These are phyloP conservation scores for Russula compacta DNA, from an alignment of 768 basidiomycete species.

Conservation along the genomic window DNA sequence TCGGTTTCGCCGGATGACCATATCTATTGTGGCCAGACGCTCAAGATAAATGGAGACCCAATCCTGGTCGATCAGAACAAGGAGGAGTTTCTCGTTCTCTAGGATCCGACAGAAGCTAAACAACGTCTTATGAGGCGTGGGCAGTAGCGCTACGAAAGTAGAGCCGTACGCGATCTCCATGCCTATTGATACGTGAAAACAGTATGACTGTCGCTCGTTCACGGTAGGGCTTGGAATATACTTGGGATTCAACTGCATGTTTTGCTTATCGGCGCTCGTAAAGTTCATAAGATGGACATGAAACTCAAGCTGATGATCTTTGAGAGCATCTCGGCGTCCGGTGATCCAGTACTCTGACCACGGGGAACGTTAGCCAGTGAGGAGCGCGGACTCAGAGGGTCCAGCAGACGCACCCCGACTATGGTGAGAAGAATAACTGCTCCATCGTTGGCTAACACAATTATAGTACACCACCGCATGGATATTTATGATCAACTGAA, in stretches of 20 bases:
- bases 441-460: not conserved
- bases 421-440: not conserved
- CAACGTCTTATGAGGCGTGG: not conserved
- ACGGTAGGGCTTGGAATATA: constrained; percentile 10
- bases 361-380: not conserved
- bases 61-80: not conserved
- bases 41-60: constrained; percentile 8
- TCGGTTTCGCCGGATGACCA: not conserved
- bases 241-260: constrained; percentile 1
- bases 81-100: constrained; percentile 7
- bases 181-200: not conserved
- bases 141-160: not conserved
- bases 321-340: not conserved
- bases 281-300: constrained; percentile 1
- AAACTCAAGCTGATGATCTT: not conserved
- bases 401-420: not conserved
- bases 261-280: constrained; percentile 8
- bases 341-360: constrained; percentile 5
- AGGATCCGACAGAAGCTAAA: constrained; percentile 12
- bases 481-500: not conserved
- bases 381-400: not conserved
- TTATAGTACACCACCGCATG: not conserved
- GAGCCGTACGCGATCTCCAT: not conserved
- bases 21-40: not conserved
- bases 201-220: not conserved